Evolutionary conservation across 2,329 filamentous ascomycete genomes (phyloP), one percentile per base, ranked within the genome.

Genomic region (Diaporthe destruens): DNA sequence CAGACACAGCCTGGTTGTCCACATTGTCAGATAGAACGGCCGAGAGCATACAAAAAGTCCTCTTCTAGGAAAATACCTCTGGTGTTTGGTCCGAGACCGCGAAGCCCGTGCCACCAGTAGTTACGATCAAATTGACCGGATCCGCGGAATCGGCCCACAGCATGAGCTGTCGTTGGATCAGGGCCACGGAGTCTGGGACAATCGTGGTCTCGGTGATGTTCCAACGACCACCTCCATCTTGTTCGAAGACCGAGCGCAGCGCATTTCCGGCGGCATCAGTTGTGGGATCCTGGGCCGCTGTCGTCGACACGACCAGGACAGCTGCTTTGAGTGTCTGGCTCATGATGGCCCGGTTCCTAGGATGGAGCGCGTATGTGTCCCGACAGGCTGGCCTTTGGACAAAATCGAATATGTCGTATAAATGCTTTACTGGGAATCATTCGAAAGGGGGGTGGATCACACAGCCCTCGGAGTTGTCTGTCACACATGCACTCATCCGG

Each of bases 71-170:
- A 75, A 75, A 75, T 81, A 95, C 94, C 88, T 98, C 96, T 2
- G 96, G 96, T 0, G 96, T 99, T 54, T 89, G 86, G 84, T 99
- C 96, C 71, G 92, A 89, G 14, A 91, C 86, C 9, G 96, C 93
- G 82, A 99, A 99, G 0, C 96, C 96, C 1, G 96, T 99, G 2
- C 96, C 96, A 29, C 96, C 96, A 8, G 94, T 98, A 0, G 95
- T 96, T 59, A 98, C 82, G 73, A 99, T 89, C 72, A 98, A 83
- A 81, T 98, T 96, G 65, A 92, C 81, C 5, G 86, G 81, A 61
- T 87, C 87, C 6, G 87, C 81, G 16, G 25, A 20, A 81, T 98
- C 95, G 0, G 93, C 86, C 94, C 94, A 98, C 14, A 85, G 79
- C 74, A 85, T 89, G 66, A 99, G 88, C 66, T 90, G 87, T 20